Evolutionary conservation across 2,329 filamentous ascomycete genomes (phyloP), one percentile per base, ranked within the genome.

Genomic region (Beauveria sp.): DNA sequence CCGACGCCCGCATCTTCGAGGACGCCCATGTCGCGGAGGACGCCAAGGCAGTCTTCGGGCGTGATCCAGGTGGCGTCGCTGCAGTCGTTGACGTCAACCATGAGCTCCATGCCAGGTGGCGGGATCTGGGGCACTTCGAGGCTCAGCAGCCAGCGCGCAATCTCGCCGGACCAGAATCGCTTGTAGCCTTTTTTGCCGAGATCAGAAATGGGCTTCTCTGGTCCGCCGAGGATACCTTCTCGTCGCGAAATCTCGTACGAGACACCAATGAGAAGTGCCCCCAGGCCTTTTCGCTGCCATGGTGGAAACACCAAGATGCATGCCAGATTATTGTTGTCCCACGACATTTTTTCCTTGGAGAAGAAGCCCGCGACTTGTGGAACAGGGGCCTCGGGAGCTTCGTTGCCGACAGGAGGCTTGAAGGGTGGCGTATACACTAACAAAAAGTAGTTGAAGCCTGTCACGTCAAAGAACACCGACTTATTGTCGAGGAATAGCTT

Each of bases 401-500:
- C 12, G 62, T 18, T 57, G 30, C 14, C 57, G 9, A 61, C 58
- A 40, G 61, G 51, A 12, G 67, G 64, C 37, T 64, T 68, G 10
- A 65, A 66, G 1, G 73, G 70, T 8, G 80, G 80, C 9, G 86
- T 89, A 70, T 92, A 89, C 50, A 94, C 89, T 58, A 97, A 85
- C 5, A 96, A 83, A 72, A 96, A 97, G 79, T 96, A 99, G 67
- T 96, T 87, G 76, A 99, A 99, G 56, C 90, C 91, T 5, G 87
- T 86, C 51, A 97, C 92, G 70, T 99, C 94, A 78, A 96, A 99
- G 76, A 97, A 97, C 67, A 99, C 92, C 8, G 91, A 96, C 71
- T 99, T 99, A 71, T 96, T 96, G 74, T 97, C 92, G 65, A 99
- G 88, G 74, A 97, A 99, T 50, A 99, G 85, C 75, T 97, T 99